Evolutionary conservation across 2,329 filamentous ascomycete species (phyloP).

Genomic region (Cladosporium sp.): DNA sequence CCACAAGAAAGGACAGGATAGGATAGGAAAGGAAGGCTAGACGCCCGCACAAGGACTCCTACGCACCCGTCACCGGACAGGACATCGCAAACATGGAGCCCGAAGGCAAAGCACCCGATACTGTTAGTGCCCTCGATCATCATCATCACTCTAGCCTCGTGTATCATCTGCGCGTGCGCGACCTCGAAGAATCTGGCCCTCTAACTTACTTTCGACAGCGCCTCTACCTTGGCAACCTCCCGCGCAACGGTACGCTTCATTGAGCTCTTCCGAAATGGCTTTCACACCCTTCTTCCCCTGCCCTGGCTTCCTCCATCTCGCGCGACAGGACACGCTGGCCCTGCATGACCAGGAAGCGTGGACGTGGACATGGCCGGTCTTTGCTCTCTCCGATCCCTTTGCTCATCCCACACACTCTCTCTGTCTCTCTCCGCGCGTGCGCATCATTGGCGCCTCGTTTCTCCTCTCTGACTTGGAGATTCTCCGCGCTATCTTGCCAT

Average conservation of each 20-base stretch:
- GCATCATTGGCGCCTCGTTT: slow-evolving; percentile 10
- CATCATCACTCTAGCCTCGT: too few species aligned
- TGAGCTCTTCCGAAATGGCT: slow-evolving; percentile 11
- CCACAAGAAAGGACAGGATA: slow-evolving; percentile 8
- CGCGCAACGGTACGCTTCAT: slow-evolving; percentile 75
- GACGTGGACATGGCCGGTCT: slow-evolving; percentile 12
- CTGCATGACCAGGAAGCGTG: slow-evolving; percentile 10
- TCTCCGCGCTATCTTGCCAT: slow-evolving; percentile 5
- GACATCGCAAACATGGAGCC: slow-evolving; percentile 6
- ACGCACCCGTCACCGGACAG: slow-evolving; percentile 3
- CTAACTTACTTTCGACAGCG: slow-evolving; percentile 12
- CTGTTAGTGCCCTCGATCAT: slow-evolving; percentile 8
- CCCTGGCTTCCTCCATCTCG: slow-evolving; percentile 16
- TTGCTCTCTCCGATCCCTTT: slow-evolving; percentile 1
- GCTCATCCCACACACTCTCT: not conserved
- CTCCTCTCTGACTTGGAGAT: not conserved
- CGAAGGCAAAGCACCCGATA: slow-evolving; percentile 13
- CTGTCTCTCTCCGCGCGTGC: too few species aligned
- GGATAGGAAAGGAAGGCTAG: slow-evolving; percentile 4
- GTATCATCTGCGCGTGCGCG: not conserved
- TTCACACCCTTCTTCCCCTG: slow-evolving; percentile 1
- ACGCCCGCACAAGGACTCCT: not conserved
- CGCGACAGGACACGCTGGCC: slow-evolving; percentile 13
- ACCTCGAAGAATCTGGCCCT: slow-evolving; percentile 1
- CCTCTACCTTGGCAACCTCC: slow-evolving; percentile 96